Base-by-base conservation (phyloP, 2,329 filamentous ascomycete species). In the Bimuria novae-zelandiae region DNA sequence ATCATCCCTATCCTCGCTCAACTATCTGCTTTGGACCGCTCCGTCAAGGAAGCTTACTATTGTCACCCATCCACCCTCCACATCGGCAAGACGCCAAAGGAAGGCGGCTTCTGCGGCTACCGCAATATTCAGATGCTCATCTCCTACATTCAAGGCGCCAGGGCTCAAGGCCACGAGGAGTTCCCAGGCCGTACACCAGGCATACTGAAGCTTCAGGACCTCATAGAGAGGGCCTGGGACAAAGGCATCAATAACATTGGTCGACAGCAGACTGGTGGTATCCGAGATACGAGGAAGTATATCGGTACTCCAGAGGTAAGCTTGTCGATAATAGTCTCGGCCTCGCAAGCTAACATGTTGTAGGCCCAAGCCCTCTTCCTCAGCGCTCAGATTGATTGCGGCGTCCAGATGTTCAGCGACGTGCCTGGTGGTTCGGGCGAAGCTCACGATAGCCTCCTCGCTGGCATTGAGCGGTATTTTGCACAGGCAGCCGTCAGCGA, bases 21-120 rank as follows among this genome's bases (percentile, higher is more conserved):
- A 51, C 62, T 81, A 3, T 77, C 75, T 37, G 80, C 87, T 35
- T 80, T 88, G 50, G 90, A 89, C 63, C 68, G 75, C 7, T 76
- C 77, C 4, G 89, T 90, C 1, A 78, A 83, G 48, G 84, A 84
- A 58, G 89, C 90, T 5, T 96, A 92, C 64, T 78, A 96, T 29
- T 97, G 92, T 71, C 86, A 92, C 64, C 82, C 88, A 1, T 79
- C 80, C 42, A 88, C 91, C 0, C 81, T 86, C 43, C 92, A 97
- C 66, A 82, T 97, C 22, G 90, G 89, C 46, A 96, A 96, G 66
- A 80, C 69, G 0, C 69, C 95, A 47, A 83, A 81, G n/a, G 92
- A 96, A 76, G 92, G 92, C 19, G 89, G 91, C 5, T 97, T 97
- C 70, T 97, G 93, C 69, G 93, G 93, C 3, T 97, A 97, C 70